These are phyloP conservation scores for Bisporella sp. DNA, from an alignment of 2,329 filamentous ascomycete genomes.

Conservation along the genomic window DNA sequence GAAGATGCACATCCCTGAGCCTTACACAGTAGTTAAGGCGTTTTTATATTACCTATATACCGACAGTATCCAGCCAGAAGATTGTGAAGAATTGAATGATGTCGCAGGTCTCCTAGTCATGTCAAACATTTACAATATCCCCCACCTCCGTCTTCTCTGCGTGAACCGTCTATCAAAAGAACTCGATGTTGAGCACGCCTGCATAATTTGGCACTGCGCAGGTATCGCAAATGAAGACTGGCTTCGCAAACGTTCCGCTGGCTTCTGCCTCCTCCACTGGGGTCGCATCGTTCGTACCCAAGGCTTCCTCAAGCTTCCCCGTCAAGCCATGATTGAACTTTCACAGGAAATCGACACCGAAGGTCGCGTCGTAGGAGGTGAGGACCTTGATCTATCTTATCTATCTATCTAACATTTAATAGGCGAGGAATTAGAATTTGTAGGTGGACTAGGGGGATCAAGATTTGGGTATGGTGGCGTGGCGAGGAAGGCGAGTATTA, in stretches of 20 bases:
- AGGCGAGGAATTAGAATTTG: conserved; percentile 32
- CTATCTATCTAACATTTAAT: conserved; percentile 9
- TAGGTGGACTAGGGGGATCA: conserved; percentile 41
- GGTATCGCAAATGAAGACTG: conserved; percentile 87
- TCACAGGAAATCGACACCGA: conserved; percentile 92
- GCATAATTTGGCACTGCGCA: conserved; percentile 92
- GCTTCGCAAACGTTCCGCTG: conserved; percentile 81
- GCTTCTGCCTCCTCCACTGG: conserved; percentile 90
- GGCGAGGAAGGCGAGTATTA: conserved; percentile 51
- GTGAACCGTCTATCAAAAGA: conserved; percentile 86
- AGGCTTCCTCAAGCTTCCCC: conserved; percentile 76
- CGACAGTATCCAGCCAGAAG: conserved; percentile 66
- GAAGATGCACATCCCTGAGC: conserved; percentile 96
- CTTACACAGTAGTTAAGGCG: conserved; percentile 86
- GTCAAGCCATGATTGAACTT: conserved; percentile 76
- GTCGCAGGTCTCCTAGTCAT: conserved; percentile 93
- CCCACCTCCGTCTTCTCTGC: conserved; percentile 82
- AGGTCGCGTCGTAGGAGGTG: conserved; percentile 81
- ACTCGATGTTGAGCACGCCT: conserved; percentile 89
- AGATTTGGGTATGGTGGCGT: conserved; percentile 40
- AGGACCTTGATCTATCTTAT: conserved; percentile 47
- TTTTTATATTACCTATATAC: conserved; percentile 97
- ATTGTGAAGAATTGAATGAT: conserved; percentile 64
- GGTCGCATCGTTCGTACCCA: conserved; percentile 85
- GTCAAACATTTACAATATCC: conserved; percentile 97